Conservation (phyloP, 768 basidiomycete genomes). For the Mycena rebaudengoi region DNA sequence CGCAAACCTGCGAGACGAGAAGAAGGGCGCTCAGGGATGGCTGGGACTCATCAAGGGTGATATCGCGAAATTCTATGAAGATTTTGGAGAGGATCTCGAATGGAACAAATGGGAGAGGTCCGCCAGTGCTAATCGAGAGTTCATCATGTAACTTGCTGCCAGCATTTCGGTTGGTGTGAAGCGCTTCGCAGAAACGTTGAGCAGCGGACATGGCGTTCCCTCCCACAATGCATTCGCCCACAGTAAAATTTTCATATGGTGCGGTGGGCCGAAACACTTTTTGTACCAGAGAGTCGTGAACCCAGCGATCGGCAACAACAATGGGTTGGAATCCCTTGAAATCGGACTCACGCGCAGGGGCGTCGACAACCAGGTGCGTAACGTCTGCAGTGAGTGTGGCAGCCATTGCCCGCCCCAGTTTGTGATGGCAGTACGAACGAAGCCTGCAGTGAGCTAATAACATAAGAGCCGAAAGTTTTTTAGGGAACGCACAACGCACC, state of each 20-base stretch:
- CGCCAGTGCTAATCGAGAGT: no score
- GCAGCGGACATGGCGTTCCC: no score
- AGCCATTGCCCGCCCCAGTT: no score
- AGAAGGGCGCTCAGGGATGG: not conserved
- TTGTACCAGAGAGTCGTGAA: not conserved
- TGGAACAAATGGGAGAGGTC: not conserved
- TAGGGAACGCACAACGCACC: no score
- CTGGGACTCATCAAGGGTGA: not conserved
- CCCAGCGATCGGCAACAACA: not conserved
- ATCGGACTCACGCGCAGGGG: no score
- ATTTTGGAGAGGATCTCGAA: conserved; percentile 4
- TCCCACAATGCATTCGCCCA: no score
- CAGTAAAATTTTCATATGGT: no score
- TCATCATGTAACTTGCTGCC: not conserved
- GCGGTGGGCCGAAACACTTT: not conserved
- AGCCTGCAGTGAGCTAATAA: no score
- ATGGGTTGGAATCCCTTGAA: not conserved
- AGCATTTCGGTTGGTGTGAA: not conserved
- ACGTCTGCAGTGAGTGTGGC: no score
- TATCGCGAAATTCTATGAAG: not conserved
- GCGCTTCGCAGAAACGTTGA: not conserved
- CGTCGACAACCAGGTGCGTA: no score
- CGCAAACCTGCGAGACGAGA: not conserved
- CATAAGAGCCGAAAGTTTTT: no score
- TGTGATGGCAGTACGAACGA: no score